Conservation (phyloP, 2,329 filamentous ascomycete genomes). For the Xylaria sp. region DNA sequence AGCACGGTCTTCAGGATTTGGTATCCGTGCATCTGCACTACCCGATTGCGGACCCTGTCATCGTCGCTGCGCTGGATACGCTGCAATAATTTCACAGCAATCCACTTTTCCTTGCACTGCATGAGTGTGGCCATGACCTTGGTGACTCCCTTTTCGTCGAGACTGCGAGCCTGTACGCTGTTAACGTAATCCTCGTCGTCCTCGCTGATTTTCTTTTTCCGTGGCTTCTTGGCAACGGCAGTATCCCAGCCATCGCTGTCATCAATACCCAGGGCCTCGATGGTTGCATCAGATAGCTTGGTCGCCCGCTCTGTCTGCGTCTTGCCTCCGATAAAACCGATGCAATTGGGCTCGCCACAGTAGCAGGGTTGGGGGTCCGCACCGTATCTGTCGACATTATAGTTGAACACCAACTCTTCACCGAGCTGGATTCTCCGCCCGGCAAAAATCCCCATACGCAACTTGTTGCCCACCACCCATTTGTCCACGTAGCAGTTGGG, state of each 20-base stretch:
- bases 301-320: conserved; percentile 96
- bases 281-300: conserved; percentile 87
- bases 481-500: conserved; percentile 99
- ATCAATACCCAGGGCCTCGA: conserved; percentile 96
- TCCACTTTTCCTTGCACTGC: conserved; percentile 99
- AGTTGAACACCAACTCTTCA: conserved; percentile 98
- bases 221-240: conserved; percentile 85
- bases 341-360: conserved; percentile 93
- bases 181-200: conserved; percentile 97
- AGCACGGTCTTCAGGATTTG: conserved; percentile 91
- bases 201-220: conserved; percentile 91
- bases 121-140: conserved; percentile 77
- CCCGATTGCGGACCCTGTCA: conserved; percentile 85
- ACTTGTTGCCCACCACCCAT: conserved; percentile 96
- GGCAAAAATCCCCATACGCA: conserved; percentile 99
- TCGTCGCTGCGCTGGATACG: conserved; percentile 90
- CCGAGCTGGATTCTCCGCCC: conserved; percentile 84
- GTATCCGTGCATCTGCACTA: conserved; percentile 97
- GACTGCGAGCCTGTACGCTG: conserved; percentile 61
- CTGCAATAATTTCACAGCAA: conserved; percentile 91
- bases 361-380: conserved; percentile 97
- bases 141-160: conserved; percentile 51
- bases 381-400: conserved; percentile 98
- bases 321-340: conserved; percentile 96
- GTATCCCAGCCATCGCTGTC: conserved; percentile 94